These are phyloP conservation scores for Zea mays DNA, from an alignment of 176 grass and related monocot genomes.

Conservation along the genomic window Zm-B73-REFERENCE-NAM-5.0 NC_050097.1:174784001-174784500, in stretches of 20 bases:
- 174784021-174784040: slow-evolving; percentile 41
- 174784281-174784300: neutral
- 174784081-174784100: slow-evolving; percentile 88
- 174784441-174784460: neutral
- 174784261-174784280: neutral
- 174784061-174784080: slow-evolving; percentile 85
- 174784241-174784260: slow-evolving; percentile 2
- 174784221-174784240: slow-evolving; percentile 50
- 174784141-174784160: slow-evolving; percentile 92
- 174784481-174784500: neutral
- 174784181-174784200: slow-evolving; percentile 46
- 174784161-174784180: slow-evolving; percentile 76
- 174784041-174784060: slow-evolving; percentile 70
- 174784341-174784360: neutral
- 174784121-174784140: slow-evolving; percentile 83
- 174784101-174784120: slow-evolving; percentile 65
- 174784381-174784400: slow-evolving; percentile 2
- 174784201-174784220: slow-evolving; percentile 53
- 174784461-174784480: neutral
- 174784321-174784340: neutral
- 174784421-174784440: neutral
- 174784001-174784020: slow-evolving; percentile 44
- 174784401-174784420: neutral
- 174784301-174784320: neutral
- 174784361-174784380: neutral